Evolutionary conservation across 2,329 filamentous ascomycete genomes (phyloP), one percentile per base, ranked within the genome.

Genomic region (Colletotrichum sp.): DNA sequence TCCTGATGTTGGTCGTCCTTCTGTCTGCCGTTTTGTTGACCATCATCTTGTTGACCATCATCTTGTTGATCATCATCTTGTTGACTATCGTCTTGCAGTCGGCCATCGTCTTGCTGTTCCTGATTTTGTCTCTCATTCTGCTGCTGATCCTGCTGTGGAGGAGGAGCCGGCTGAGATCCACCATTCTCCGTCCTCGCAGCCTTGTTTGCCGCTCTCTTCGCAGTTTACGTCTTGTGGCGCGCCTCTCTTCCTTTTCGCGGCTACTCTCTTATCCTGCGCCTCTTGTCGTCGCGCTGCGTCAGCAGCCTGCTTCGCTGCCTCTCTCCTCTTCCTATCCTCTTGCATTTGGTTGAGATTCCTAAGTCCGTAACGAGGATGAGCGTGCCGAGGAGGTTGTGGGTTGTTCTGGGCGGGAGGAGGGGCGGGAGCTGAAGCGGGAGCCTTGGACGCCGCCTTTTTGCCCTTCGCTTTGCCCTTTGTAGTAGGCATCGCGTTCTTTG

Each of bases 391-490:
- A 15, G 32, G 32, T 34, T 3, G 43, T 3, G 48, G 5, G 7
- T n/a, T n/a, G 28, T 28, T 30, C 0, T 21, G 15, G 2, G 26
- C 30, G 0, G 58, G n/a, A 15, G n/a, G 1, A 4, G n/a, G 43
- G 0, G 43, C 43, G 5, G 10, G 10, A 21, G 3, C 43, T 21
- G 43, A 10, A 12, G 43, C 10, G 5, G 43, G 6, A 48, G 43
- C 43, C 43, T 52, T 2, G n/a, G 43, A 6, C 10, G n/a, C 43
- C 12, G 43, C n/a, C n/a, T 5, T 52, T 21, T 10, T 13, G n/a
- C 43, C 43, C 18, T 21, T 48, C 3, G 18, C 43, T 48, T 48
- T 4, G n/a, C 43, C n/a, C 43, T 52, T 21, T 52, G 43, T 21
- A 52, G 43, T 13, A 52, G 43, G 43, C 43, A 10, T 52, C 4